These are phyloP conservation scores for Gnaphalium uliginosum DNA, from an alignment of 129 eudicot genomes.

Conservation along the genomic window DNA sequence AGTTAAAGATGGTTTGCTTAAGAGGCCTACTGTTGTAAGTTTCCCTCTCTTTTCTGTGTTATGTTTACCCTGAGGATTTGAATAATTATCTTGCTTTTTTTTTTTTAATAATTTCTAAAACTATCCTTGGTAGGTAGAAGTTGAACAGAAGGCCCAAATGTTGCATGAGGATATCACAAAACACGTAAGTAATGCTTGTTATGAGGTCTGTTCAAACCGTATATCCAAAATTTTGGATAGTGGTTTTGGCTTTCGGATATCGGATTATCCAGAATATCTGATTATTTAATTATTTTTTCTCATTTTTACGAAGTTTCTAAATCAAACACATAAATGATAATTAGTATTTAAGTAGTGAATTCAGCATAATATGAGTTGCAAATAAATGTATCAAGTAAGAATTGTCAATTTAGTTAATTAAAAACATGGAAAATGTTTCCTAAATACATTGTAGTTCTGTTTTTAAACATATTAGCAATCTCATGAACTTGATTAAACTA, in stretches of 20 bases:
- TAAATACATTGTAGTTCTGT: neutral
- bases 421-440: neutral
- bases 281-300: no score
- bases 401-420: neutral
- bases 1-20: conserved; percentile 59
- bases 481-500: neutral
- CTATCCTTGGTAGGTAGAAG: conserved; percentile 56
- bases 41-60: conserved; percentile 7
- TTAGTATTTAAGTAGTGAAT: no score
- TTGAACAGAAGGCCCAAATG: conserved; percentile 58
- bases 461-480: neutral
- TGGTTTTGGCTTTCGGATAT: neutral
- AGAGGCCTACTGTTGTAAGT: conserved; percentile 85
- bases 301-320: neutral
- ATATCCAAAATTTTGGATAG: neutral
- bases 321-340: no score
- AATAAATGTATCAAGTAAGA: neutral
- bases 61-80: neutral
- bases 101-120: neutral
- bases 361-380: neutral
- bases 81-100: neutral
- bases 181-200: conserved; percentile 53
- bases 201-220: neutral
- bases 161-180: conserved; percentile 78
- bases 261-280: neutral